Conservation (phyloP, 257 asterid genomes). For the Nicotiana tomentosiformis region DNA sequence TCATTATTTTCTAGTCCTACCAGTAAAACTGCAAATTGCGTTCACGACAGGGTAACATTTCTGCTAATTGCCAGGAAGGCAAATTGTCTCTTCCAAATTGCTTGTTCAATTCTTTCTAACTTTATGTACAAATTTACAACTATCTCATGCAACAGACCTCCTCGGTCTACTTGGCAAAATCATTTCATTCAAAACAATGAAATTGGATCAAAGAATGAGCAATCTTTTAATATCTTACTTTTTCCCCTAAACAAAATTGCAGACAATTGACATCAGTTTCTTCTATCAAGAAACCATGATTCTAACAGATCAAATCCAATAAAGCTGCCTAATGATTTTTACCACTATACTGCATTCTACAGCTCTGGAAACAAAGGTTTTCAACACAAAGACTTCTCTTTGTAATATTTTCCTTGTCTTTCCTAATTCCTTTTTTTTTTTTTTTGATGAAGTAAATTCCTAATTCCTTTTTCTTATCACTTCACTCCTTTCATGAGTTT, state of each 20-base stretch:
- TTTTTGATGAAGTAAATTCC: too few species aligned
- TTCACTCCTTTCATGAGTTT: neutral
- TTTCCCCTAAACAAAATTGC: neutral
- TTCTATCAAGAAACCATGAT: neutral
- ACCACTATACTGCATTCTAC: neutral
- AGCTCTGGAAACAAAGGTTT: neutral
- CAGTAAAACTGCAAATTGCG: neutral
- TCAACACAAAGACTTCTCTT: neutral
- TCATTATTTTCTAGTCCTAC: neutral
- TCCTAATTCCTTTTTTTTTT: neutral
- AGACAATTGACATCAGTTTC: neutral
- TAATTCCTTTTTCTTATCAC: neutral
- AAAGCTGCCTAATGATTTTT: neutral
- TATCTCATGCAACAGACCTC: neutral
- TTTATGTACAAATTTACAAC: neutral
- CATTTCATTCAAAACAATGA: neutral
- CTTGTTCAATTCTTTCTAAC: neutral
- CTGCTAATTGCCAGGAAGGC: neutral
- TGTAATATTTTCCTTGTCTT: neutral
- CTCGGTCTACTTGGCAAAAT: neutral
- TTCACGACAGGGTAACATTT: neutral
- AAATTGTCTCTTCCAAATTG: neutral
- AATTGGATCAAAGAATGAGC: neutral
- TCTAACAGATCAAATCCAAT: constrained; percentile 1
- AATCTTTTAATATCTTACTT: neutral